Conservation (phyloP, 2,329 filamentous ascomycete genomes). For the Trichophyton simii region DNA sequence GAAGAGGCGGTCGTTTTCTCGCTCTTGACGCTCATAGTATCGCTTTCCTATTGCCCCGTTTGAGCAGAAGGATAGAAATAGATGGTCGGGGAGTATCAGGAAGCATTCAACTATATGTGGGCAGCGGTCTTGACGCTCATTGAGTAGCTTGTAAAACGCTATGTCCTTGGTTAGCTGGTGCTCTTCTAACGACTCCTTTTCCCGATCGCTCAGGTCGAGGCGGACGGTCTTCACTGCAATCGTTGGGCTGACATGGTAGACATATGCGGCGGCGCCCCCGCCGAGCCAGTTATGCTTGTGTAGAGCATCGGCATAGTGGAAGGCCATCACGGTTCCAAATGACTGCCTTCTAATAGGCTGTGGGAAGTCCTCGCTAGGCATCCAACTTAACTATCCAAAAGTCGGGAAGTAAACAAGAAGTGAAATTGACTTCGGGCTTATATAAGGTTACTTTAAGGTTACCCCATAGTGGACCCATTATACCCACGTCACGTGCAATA, state of each 20-base stretch:
- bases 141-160: slow-evolving; percentile 12
- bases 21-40: slow-evolving; percentile 6
- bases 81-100: slow-evolving; percentile 11
- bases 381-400: no score
- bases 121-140: slow-evolving; percentile 10
- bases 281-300: background rate
- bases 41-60: background rate
- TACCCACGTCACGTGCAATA: no score
- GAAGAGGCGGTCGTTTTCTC: slow-evolving; percentile 1
- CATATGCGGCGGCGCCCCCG: background rate
- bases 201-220: background rate
- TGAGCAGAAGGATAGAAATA: slow-evolving; percentile 13
- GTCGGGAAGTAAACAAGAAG: no score
- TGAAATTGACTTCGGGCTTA: no score
- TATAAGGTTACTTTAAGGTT: no score
- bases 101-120: slow-evolving; percentile 12
- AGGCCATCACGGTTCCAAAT: background rate
- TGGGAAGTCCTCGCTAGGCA: no score
- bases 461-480: no score
- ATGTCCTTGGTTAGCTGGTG: slow-evolving; percentile 10
- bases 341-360: no score
- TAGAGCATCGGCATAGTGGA: background rate
- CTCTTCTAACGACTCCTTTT: background rate
- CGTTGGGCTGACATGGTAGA: background rate
- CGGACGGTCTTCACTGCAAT: background rate